These are phyloP conservation scores for Fusarium compactum DNA, from an alignment of 2,329 filamentous ascomycete species.

Conservation along the genomic window DNA sequence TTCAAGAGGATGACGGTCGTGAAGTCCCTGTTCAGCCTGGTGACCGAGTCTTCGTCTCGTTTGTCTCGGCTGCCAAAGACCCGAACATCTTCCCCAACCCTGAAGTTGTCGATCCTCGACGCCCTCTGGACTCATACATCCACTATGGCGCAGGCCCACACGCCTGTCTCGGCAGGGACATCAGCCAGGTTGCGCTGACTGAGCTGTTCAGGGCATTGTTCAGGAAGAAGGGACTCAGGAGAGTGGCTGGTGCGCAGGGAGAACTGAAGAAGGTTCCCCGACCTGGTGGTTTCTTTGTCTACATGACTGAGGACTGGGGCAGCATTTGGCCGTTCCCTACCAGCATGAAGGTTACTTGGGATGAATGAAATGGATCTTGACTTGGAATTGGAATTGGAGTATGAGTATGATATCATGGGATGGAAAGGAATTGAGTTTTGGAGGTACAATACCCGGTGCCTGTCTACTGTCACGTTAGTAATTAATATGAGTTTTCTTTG, in stretches of 20 bases:
- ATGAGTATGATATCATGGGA: constrained; percentile 17
- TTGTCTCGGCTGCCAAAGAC: constrained; percentile 68
- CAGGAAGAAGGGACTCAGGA: constrained; percentile 68
- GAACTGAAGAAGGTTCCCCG: constrained; percentile 73
- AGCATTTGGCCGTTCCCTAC: constrained; percentile 60
- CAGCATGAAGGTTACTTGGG: constrained; percentile 67
- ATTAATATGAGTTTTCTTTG: not conserved
- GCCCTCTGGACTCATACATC: constrained; percentile 73
- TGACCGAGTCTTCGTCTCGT: constrained; percentile 73
- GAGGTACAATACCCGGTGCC: not conserved
- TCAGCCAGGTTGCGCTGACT: constrained; percentile 71
- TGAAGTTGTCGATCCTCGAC: constrained; percentile 69
- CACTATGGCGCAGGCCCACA: constrained; percentile 73
- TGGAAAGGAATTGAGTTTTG: not conserved
- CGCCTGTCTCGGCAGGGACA: constrained; percentile 70
- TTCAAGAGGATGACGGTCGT: constrained; percentile 64
- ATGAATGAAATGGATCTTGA: constrained; percentile 40
- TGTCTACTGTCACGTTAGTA: not conserved
- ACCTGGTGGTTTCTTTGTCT: constrained; percentile 67
- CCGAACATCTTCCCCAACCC: constrained; percentile 71
- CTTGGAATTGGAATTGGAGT: not conserved
- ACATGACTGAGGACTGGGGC: constrained; percentile 75
- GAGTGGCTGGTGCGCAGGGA: constrained; percentile 73
- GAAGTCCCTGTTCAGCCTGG: constrained; percentile 65
- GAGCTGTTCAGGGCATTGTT: constrained; percentile 77